Evolutionary conservation across 2,329 filamentous ascomycete species (phyloP).

Genomic region (Fusarium stilboides): DNA sequence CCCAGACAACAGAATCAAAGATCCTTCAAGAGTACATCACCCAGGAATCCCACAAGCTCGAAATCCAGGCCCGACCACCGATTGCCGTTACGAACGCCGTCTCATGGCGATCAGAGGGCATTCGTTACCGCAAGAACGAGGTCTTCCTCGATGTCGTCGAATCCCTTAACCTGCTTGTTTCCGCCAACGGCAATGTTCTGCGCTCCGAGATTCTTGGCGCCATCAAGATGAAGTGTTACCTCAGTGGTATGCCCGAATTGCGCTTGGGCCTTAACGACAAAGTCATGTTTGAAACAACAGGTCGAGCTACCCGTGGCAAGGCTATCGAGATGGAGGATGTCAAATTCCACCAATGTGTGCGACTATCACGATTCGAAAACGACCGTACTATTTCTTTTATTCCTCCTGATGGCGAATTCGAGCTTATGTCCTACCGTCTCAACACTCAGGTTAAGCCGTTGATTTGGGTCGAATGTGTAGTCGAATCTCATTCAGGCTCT

Average conservation of each 20-base stretch:
- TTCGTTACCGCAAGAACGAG: conserved; percentile 98
- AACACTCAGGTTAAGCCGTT: conserved; percentile 99
- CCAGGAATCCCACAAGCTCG: conserved; percentile 98
- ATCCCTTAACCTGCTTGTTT: conserved; percentile 95
- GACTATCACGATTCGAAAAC: conserved; percentile 96
- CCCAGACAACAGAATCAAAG: conserved; percentile 98
- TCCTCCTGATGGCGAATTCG: conserved; percentile 97
- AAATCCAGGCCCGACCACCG: conserved; percentile 94
- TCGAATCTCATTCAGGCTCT: conserved; percentile 95
- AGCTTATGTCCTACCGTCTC: conserved; percentile 98
- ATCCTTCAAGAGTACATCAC: conserved; percentile 99
- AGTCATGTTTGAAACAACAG: conserved; percentile 99
- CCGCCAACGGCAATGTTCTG: conserved; percentile 93
- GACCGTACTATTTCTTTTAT: conserved; percentile 99
- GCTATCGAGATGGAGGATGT: conserved; percentile 99
- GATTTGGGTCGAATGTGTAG: conserved; percentile 98
- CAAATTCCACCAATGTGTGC: conserved; percentile 99
- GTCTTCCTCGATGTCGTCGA: conserved; percentile 98
- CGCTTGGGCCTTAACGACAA: conserved; percentile 97
- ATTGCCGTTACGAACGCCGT: conserved; percentile 99
- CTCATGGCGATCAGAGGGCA: conserved; percentile 97
- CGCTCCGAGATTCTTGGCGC: conserved; percentile 96
- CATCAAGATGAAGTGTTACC: conserved; percentile 99
- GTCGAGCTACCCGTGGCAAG: conserved; percentile 92
- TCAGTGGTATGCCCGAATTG: conserved; percentile 97